These are phyloP conservation scores for Cicer pinnatifidum DNA, from an alignment of 306 rosid genomes.

Conservation along the genomic window DNA sequence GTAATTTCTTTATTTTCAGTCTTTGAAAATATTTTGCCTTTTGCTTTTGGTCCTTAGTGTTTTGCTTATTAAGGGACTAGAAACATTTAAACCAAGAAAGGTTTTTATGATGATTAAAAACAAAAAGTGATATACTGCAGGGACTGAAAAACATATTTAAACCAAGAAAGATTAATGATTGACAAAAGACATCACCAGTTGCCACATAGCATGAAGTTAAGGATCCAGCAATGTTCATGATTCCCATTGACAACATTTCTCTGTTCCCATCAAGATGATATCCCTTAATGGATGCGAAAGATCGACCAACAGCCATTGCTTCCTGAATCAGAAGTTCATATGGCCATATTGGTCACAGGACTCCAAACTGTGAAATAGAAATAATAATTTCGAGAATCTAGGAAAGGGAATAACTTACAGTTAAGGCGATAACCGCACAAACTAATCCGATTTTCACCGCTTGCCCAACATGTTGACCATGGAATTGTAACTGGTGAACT, in stretches of 20 bases:
- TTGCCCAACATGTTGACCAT: conserved; percentile 62
- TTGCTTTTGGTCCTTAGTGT: no score
- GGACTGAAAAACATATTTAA: no score
- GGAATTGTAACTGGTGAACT: conserved; percentile 60
- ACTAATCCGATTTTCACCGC: conserved; percentile 77
- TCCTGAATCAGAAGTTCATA: conserved; percentile 43
- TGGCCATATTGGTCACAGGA: background rate
- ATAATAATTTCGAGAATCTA: background rate
- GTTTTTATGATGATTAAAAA: no score
- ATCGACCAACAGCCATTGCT: conserved; percentile 86
- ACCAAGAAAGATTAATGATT: background rate
- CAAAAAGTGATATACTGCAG: no score
- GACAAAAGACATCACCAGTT: conserved; percentile 57
- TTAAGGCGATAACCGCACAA: conserved; percentile 75
- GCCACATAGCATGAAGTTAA: conserved; percentile 82
- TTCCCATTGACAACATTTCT: conserved; percentile 87
- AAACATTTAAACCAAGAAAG: no score
- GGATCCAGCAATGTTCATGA: conserved; percentile 90
- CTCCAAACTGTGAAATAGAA: background rate
- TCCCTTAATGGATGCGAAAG: conserved; percentile 80
- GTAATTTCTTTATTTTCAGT: no score
- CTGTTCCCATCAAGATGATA: conserved; percentile 83
- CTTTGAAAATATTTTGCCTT: no score
- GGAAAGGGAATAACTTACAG: conserved; percentile 50
- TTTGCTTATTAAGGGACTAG: no score